A percentile compares a stretch with the other conserved stretches of the same genome.
phyloP scores from a whole-genome alignment of 2,329 filamentous ascomycete species.

The Leptographium radiaticola region DNA sequence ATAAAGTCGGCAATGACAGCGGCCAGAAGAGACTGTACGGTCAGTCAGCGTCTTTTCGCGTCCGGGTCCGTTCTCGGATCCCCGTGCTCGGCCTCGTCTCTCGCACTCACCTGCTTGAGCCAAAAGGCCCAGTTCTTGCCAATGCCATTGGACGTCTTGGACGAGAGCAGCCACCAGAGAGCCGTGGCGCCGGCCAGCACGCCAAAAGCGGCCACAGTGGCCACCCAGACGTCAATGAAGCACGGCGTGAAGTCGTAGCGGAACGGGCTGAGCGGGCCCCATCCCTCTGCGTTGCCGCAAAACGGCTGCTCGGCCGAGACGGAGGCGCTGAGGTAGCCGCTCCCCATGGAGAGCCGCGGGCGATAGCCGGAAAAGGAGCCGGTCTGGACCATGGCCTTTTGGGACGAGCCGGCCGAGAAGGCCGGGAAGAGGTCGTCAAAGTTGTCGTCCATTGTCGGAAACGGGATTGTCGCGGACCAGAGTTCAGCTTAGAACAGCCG shows the following conservation, averaged over 20 bases:
- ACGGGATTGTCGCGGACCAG: neutral
- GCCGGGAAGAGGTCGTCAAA: slow-evolving; percentile 4
- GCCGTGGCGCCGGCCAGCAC: slow-evolving; percentile 65
- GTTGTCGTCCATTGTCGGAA: slow-evolving; percentile 1
- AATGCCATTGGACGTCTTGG: slow-evolving; percentile 51
- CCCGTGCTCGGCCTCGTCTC: neutral
- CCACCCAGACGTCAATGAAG: slow-evolving; percentile 87
- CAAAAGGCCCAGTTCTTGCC: slow-evolving; percentile 88
- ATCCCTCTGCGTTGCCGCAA: slow-evolving; percentile 83
- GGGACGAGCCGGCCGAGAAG: slow-evolving; percentile 14
- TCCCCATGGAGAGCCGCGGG: slow-evolving; percentile 35
- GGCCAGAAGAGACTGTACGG: slow-evolving; percentile 41
- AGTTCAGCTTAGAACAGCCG: neutral
- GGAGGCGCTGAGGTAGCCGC: slow-evolving; percentile 46
- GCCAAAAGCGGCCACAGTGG: slow-evolving; percentile 64
- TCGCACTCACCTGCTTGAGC: slow-evolving; percentile 58
- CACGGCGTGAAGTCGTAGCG: slow-evolving; percentile 95
- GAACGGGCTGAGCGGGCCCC: slow-evolving; percentile 79
- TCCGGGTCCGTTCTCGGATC: neutral
- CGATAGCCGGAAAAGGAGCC: slow-evolving; percentile 50
- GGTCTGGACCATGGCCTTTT: slow-evolving; percentile 37
- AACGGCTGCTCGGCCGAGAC: slow-evolving; percentile 50
- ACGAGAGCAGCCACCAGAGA: slow-evolving; percentile 65
- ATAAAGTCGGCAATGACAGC: slow-evolving; percentile 55
- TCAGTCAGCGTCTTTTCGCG: neutral